phyloP scores from a whole-genome alignment of 305 asterid species.

The Solanum hybrid region DNA sequence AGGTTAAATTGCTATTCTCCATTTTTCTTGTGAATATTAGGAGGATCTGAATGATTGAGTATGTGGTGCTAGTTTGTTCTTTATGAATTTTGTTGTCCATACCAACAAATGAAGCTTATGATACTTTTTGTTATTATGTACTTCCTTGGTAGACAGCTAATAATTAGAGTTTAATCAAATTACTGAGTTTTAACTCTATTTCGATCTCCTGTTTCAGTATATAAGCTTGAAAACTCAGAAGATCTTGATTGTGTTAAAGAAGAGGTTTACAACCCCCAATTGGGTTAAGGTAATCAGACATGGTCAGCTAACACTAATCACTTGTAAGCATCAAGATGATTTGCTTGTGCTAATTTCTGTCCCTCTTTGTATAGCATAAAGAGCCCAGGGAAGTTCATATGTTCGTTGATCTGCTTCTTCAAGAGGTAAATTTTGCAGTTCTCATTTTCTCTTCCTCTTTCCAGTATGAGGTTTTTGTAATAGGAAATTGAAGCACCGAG shows the following conservation, averaged over 20 bases:
- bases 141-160: neutral
- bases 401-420: conserved; percentile 87
- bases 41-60: neutral
- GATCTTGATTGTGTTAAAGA: conserved; percentile 65
- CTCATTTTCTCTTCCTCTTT: neutral
- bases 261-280: conserved; percentile 87
- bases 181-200: neutral
- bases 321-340: neutral
- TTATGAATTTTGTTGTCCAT: neutral
- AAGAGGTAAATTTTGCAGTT: conserved; percentile 47
- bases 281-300: conserved; percentile 71
- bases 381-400: conserved; percentile 99
- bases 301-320: neutral
- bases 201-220: conserved; percentile 51
- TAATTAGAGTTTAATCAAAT: neutral
- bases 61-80: neutral
- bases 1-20: neutral
- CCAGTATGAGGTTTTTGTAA: neutral
- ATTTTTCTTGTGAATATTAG: neutral
- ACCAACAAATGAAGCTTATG: neutral
- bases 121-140: neutral
- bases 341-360: conserved; percentile 1
- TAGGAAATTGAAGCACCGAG: neutral
- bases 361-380: conserved; percentile 52
- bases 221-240: conserved; percentile 70